phyloP scores from a whole-genome alignment of 1,139 yeast species.

The Kodamaea anthophila region DNA sequence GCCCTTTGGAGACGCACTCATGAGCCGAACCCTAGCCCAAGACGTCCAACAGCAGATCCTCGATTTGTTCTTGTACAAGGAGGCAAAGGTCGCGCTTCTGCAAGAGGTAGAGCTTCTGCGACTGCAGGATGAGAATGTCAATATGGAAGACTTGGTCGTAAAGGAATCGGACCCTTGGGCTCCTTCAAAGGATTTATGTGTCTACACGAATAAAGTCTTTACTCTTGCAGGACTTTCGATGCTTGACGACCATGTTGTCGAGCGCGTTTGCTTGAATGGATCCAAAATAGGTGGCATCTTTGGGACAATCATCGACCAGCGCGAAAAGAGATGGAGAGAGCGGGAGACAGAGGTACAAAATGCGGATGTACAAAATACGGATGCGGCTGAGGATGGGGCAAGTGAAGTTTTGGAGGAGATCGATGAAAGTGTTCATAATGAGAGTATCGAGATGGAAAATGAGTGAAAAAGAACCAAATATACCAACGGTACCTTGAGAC shows the following conservation, averaged over 20 bases:
- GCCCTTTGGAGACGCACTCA: constrained; percentile 10
- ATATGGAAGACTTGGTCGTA: constrained; percentile 32
- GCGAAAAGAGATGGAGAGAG: constrained; percentile 9
- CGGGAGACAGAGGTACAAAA: background rate
- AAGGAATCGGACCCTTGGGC: constrained; percentile 19
- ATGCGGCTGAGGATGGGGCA: background rate
- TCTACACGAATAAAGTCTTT: constrained; percentile 45
- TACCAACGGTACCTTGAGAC: no score
- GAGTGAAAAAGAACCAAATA: no score
- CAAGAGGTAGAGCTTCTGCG: constrained; percentile 43
- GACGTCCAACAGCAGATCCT: constrained; percentile 22
- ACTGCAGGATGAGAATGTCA: constrained; percentile 53
- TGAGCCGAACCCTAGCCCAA: constrained; percentile 14
- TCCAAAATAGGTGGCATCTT: constrained; percentile 41
- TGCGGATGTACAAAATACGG: background rate
- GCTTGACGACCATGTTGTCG: constrained; percentile 21
- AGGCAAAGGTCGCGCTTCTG: constrained; percentile 22
- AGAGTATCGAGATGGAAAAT: background rate
- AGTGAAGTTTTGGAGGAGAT: background rate
- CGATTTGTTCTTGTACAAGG: constrained; percentile 30
- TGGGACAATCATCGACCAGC: constrained; percentile 19
- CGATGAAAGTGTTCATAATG: background rate
- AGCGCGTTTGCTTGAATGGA: constrained; percentile 45
- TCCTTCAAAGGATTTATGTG: constrained; percentile 44
- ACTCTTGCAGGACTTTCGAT: constrained; percentile 37